Percentiles rank a stretch among this genome's conserved stretches.
These are phyloP conservation scores for Gossypium rotundifolium DNA, from an alignment of 345 rosid species.

Conservation along the genomic window DNA sequence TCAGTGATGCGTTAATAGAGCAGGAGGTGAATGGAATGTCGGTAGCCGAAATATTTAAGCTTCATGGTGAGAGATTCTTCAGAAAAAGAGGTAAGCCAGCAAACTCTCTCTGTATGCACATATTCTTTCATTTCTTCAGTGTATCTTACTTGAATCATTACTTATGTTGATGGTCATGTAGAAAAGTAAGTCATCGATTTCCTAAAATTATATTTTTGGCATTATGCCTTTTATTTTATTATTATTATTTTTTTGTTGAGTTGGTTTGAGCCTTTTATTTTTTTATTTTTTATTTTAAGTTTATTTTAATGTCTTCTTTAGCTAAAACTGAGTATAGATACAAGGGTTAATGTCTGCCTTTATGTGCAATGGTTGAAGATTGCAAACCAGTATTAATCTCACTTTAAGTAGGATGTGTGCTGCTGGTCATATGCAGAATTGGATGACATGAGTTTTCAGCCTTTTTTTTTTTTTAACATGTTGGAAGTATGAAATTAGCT, in stretches of 20 bases:
- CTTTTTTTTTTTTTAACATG: not conserved
- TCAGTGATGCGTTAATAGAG: conserved; percentile 75
- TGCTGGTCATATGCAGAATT: not conserved
- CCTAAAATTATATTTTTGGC: not conserved
- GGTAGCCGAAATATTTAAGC: conserved; percentile 75
- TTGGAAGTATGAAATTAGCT: not conserved
- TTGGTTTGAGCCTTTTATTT: not conserved
- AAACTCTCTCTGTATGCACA: not conserved
- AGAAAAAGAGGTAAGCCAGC: conserved; percentile 70
- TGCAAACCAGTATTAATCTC: not conserved
- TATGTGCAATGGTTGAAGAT: not conserved
- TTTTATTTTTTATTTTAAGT: not conserved
- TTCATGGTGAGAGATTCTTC: conserved; percentile 74
- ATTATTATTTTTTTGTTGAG: not conserved
- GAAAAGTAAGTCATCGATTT: not conserved
- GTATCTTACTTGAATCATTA: conserved; percentile 1
- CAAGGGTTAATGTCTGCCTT: not conserved
- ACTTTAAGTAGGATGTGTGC: not conserved
- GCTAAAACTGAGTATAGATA: not conserved
- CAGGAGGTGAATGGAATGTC: conserved; percentile 51
- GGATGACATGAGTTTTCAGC: not conserved
- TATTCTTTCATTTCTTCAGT: not conserved
- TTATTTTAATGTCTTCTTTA: not conserved
- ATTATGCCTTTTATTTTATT: not conserved
- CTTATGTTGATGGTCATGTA: not conserved